phyloP scores from a whole-genome alignment of 208 protist species.

The Vickermania spadyakhi region DNA sequence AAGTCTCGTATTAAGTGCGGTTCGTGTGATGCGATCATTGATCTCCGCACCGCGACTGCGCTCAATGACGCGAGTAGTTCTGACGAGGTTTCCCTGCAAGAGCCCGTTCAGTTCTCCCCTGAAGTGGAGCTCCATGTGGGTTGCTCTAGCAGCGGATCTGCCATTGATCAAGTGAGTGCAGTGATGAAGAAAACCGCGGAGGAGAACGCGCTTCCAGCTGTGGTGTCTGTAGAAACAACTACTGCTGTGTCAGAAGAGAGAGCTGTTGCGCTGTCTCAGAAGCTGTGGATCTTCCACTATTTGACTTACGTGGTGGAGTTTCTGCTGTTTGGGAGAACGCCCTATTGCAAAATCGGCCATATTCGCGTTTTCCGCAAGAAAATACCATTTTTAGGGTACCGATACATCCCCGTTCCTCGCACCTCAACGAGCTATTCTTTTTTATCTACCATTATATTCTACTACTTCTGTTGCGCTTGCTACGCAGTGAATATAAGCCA shows the following conservation, averaged over 20 bases:
- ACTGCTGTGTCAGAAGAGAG: slow-evolving; percentile 60
- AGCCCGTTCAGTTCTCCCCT: slow-evolving; percentile 25
- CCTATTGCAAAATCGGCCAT: slow-evolving; percentile 50
- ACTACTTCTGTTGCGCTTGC: slow-evolving; percentile 13
- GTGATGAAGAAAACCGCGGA: slow-evolving; percentile 28
- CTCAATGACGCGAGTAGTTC: slow-evolving; percentile 19
- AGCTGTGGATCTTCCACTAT: slow-evolving; percentile 59
- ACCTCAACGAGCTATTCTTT: slow-evolving; percentile 66
- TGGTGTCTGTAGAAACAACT: slow-evolving; percentile 49
- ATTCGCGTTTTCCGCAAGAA: slow-evolving; percentile 69
- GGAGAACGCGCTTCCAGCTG: slow-evolving; percentile 36
- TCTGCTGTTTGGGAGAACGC: slow-evolving; percentile 59
- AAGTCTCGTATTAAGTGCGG: slow-evolving; percentile 54
- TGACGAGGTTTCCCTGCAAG: neutral
- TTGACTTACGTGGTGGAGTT: slow-evolving; percentile 63
- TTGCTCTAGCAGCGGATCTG: slow-evolving; percentile 31
- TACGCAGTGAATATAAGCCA: slow-evolving; percentile 10
- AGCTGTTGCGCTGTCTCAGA: slow-evolving; percentile 41
- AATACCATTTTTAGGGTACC: slow-evolving; percentile 44
- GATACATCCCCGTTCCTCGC: slow-evolving; percentile 51
- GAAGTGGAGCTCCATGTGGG: slow-evolving; percentile 30
- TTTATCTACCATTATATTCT: slow-evolving; percentile 16
- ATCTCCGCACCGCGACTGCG: slow-evolving; percentile 49
- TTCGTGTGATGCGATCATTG: slow-evolving; percentile 48
- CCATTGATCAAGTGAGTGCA: slow-evolving; percentile 41